A percentile compares a stretch with the other conserved stretches of the same genome.
These are phyloP conservation scores for Candida morakotiae DNA, from an alignment of 805 yeast species.

Conservation along the genomic window DNA sequence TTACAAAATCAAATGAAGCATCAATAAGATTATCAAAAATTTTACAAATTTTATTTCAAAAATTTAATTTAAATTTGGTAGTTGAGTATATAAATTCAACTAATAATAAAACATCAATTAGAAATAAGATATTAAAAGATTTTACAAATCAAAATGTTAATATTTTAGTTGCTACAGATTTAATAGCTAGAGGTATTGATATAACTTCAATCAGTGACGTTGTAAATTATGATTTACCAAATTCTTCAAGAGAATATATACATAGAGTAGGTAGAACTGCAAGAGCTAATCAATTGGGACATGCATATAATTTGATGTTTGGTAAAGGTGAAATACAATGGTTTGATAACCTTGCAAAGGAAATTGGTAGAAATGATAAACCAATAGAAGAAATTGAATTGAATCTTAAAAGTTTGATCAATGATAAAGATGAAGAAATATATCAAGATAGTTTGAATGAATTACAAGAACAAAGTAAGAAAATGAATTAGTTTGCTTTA, in stretches of 20 bases:
- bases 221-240: conserved; percentile 86
- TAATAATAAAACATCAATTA: conserved; percentile 43
- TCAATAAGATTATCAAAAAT: conserved; percentile 75
- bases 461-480: conserved; percentile 18
- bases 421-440: conserved; percentile 18
- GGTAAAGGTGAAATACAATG: conserved; percentile 78
- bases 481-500: no score
- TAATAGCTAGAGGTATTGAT: conserved; percentile 95
- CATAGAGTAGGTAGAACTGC: conserved; percentile 98
- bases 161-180: conserved; percentile 75
- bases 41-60: conserved; percentile 38
- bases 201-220: conserved; percentile 67
- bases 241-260: conserved; percentile 84
- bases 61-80: conserved; percentile 11
- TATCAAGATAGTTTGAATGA: conserved; percentile 24
- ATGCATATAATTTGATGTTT: conserved; percentile 66
- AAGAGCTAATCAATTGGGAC: conserved; percentile 79
- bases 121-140: conserved; percentile 53
- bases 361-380: conserved; percentile 39
- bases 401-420: conserved; percentile 17
- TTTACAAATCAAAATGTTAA: conserved; percentile 54
- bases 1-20: conserved; percentile 79
- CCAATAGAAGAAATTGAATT: conserved; percentile 17
- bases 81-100: conserved; percentile 56
- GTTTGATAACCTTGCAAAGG: conserved; percentile 46